phyloP scores from a whole-genome alignment of 192 early-diverging fungal genomes.

The Dissophora globulifera region DNA sequence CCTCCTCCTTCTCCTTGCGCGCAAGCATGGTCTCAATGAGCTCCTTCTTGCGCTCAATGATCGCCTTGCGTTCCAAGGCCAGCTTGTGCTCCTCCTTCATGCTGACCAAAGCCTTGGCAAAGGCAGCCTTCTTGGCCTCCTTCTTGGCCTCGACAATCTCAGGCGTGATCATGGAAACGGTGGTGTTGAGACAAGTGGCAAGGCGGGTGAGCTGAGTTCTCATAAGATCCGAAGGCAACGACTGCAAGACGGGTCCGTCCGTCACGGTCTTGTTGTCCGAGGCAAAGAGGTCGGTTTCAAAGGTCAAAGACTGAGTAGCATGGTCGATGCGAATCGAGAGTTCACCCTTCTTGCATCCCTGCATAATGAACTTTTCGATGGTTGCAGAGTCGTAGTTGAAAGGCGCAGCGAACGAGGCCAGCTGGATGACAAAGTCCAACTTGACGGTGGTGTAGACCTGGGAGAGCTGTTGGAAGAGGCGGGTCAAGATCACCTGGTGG shows the following conservation, averaged over 20 bases:
- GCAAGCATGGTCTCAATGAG: constrained; percentile 76
- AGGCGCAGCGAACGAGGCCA: constrained; percentile 88
- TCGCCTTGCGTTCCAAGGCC: constrained; percentile 78
- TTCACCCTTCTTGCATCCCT: constrained; percentile 96
- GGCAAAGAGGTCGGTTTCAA: constrained; percentile 91
- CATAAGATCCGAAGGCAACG: constrained; percentile 91
- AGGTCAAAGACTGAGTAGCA: constrained; percentile 86
- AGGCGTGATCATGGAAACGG: constrained; percentile 88
- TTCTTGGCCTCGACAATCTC: constrained; percentile 71
- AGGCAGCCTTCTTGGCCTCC: constrained; percentile 70
- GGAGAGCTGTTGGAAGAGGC: constrained; percentile 96
- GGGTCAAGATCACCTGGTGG: constrained; percentile 96
- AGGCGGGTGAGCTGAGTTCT: constrained; percentile 90
- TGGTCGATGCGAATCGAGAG: constrained; percentile 96
- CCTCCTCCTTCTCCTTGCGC: constrained; percentile 87
- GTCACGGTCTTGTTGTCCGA: constrained; percentile 79
- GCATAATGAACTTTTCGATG: constrained; percentile 99
- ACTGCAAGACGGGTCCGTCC: constrained; percentile 85
- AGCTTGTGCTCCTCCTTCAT: constrained; percentile 86
- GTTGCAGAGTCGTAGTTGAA: constrained; percentile 85
- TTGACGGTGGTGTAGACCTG: constrained; percentile 98
- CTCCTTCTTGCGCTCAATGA: constrained; percentile 91
- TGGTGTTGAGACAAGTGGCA: constrained; percentile 86
- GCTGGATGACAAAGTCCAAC: constrained; percentile 90
- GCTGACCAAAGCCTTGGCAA: constrained; percentile 76